Evolutionary conservation across 768 basidiomycete species (phyloP).

Genomic region (Sutorius australiensis): DNA sequence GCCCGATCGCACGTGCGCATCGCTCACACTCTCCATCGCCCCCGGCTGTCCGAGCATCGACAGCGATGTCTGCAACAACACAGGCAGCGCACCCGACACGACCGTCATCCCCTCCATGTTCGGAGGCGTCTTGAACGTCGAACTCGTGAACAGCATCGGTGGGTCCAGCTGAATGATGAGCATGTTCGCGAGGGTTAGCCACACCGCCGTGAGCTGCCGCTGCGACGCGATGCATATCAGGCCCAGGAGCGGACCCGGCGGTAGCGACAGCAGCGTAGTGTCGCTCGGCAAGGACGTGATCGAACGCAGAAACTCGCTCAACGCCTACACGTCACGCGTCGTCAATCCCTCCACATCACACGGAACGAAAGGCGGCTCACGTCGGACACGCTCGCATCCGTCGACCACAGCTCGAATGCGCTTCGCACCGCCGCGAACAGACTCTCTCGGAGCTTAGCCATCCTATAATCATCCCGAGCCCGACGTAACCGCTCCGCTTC

Average conservation of each 20-base stretch:
- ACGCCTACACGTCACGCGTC: slow-evolving; percentile 42
- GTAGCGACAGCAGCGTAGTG: slow-evolving; percentile 73
- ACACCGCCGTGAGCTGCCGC: slow-evolving; percentile 71
- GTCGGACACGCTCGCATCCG: slow-evolving; percentile 70
- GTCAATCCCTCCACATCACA: slow-evolving; percentile 1
- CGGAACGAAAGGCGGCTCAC: slow-evolving; percentile 44
- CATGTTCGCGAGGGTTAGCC: slow-evolving; percentile 80
- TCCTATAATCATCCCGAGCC: slow-evolving; percentile 61
- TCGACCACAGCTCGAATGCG: slow-evolving; percentile 72
- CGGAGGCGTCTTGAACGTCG: slow-evolving; percentile 49
- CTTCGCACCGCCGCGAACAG: slow-evolving; percentile 58
- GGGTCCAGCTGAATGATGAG: slow-evolving; percentile 82
- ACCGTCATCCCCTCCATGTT: slow-evolving; percentile 51
- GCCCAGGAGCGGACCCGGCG: slow-evolving; percentile 77
- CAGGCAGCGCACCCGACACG: slow-evolving; percentile 52
- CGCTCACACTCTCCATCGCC: slow-evolving; percentile 67
- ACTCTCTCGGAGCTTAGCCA: slow-evolving; percentile 59
- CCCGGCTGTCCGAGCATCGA: slow-evolving; percentile 49
- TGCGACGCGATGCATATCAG: slow-evolving; percentile 70
- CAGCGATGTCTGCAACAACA: slow-evolving; percentile 58
- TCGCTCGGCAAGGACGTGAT: slow-evolving; percentile 80
- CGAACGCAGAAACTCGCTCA: slow-evolving; percentile 82
- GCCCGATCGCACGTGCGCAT: neutral
- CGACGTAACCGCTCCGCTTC: slow-evolving; percentile 53
- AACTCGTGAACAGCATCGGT: slow-evolving; percentile 40